Base-by-base conservation (phyloP, 371 early-diverging fungal species). In the Apophysomyces sp. region DNA sequence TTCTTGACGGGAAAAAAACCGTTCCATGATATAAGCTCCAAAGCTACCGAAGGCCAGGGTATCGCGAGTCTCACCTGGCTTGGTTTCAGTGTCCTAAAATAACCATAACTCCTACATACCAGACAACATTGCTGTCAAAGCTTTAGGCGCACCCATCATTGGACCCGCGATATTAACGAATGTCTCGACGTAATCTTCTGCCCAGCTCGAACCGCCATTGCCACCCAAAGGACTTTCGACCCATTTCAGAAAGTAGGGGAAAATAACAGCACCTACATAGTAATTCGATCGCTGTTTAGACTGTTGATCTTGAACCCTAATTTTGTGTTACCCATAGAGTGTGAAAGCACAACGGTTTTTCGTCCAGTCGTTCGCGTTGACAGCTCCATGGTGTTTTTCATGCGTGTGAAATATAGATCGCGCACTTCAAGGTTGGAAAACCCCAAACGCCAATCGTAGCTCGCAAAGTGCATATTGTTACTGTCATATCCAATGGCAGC, bases 401-500 rank as follows among this genome's bases (percentile, higher is more conserved):
- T 79, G 18, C 80, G 78, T 4, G 92, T 85, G 63, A 94, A 96
- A 66, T 87, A 94, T 18, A 74, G 71, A 69, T 97, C 97, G 12
- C 97, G 82, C 11, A 71, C 74, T 69, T 97, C 95, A 13, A 96
- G 76, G 52, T 94, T 91, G n/a, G 71, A 53, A 55, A 89, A 87
- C 0, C 89, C 79, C 44, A 97, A 75, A 49, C 97, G 80, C 96
- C 97, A 97, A 77, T 97, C 96, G 71, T 94, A 96, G 0, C 92
- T 78, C 0, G 94, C 93, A 55, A 95, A 74, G 30, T 88, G 79
- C 89, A 95, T 90, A 55, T 85, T 91, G 61, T 89, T 91, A 73
- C 76, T 85, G 72, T 96, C 95, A 73, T 94, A 94, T 28, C 94
- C 95, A 49, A 96, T 80, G 0, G 85, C 86, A 0, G 93, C 93